Base-by-base conservation (phyloP, 2,329 filamentous ascomycete species). In the Aurifilum marmelostoma region DNA sequence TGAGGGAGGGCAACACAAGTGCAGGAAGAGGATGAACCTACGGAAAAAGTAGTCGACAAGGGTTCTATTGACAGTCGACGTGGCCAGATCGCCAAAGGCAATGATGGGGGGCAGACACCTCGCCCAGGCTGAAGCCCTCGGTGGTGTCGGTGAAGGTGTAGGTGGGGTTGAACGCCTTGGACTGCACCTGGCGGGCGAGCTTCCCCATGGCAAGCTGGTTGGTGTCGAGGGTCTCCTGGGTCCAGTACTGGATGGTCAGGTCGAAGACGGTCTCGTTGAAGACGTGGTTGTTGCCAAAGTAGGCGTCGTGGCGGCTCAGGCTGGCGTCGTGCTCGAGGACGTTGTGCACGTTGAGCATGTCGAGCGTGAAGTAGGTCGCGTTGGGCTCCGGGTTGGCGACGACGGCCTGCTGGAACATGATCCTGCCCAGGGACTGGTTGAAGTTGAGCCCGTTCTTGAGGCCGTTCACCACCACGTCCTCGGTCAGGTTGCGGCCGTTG, bases 231-330 rank as follows among this genome's bases (percentile, higher is more conserved):
- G 77, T 75, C 3, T 79, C 74, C 0, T 68, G 76, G 0, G 80
- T 83, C 83, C 84, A 88, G 76, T 82, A 87, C 5, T 72, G 68
- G 52, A 72, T 77, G 0, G 80, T 81, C 67, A 80, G 75, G 65
- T 83, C 80, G 74, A 87, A 88, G 71, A 86, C 74, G 2, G 79
- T 81, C 65, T 82, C 76, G 75, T 88, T 86, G 78, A 88, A 88
- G 67, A 81, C 67, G 72, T 84, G 80, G 72, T 83, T 83, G 75
- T 83, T 82, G 29, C 85, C 85, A 66, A 85, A 81, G 78, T 77
- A 83, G 11, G 80, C 82, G 70, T 87, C 85, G 1, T 78, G 73
- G 41, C 84, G 84, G 52, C 81, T 84, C 37, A 83, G 66, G 69
- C 82, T 84, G 11, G 80, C 83, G 66, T 85, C 83, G 64, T 85